phyloP scores from a whole-genome alignment of 139 green algal genomes.

The Chlorella sp. region DNA sequence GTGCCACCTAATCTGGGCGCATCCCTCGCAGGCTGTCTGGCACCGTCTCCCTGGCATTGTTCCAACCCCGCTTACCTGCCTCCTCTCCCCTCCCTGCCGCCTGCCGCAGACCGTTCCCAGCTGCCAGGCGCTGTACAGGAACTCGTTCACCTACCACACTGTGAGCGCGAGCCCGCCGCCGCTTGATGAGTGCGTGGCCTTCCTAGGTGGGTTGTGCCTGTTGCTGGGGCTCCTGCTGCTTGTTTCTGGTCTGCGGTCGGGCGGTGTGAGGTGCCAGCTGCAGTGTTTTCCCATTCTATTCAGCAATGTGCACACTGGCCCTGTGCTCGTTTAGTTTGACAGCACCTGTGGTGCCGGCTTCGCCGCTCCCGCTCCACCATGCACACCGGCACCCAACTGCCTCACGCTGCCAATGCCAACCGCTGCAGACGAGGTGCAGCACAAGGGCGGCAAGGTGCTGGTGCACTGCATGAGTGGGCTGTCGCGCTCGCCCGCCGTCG shows the following conservation, averaged over 20 bases:
- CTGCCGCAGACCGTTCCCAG: slow-evolving; percentile 83
- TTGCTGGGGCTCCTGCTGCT: too few relatives aligned
- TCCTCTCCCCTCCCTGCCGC: background rate
- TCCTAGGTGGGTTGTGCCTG: slow-evolving; percentile 63
- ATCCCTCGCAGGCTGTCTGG: too few relatives aligned
- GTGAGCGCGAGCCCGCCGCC: slow-evolving; percentile 60
- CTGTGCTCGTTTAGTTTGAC: too few relatives aligned
- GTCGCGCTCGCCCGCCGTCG: slow-evolving; percentile 68
- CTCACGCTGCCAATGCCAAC: too few relatives aligned
- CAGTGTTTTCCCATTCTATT: too few relatives aligned
- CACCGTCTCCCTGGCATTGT: too few relatives aligned
- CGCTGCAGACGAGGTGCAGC: slow-evolving; percentile 40
- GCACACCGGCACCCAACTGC: background rate
- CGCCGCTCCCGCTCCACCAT: too few relatives aligned
- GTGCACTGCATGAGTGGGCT: slow-evolving; percentile 84
- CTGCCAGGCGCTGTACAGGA: slow-evolving; percentile 88
- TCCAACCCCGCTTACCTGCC: background rate
- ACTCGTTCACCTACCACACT: slow-evolving; percentile 92
- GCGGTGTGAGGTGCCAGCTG: too few relatives aligned
- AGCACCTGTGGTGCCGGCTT: too few relatives aligned
- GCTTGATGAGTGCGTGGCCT: slow-evolving; percentile 80
- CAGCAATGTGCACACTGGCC: too few relatives aligned
- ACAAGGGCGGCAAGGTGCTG: slow-evolving; percentile 52
- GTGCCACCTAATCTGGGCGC: too few relatives aligned
- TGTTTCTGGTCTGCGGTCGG: too few relatives aligned